phyloP scores from a whole-genome alignment of 257 asterid species.

The Gentiana straminea region DNA sequence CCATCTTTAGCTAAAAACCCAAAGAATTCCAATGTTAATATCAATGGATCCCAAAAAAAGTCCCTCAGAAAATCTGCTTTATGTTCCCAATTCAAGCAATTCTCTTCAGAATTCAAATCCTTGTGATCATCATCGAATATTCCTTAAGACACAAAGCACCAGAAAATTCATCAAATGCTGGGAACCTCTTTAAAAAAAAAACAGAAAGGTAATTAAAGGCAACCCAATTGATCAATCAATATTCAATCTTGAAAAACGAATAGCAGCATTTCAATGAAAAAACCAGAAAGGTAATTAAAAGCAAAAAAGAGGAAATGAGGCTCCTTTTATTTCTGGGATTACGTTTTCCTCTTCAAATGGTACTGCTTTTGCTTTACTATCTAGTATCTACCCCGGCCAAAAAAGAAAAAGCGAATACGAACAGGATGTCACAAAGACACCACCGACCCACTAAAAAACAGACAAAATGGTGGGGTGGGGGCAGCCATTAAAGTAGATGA shows the following conservation, averaged over 20 bases:
- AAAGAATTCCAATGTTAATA: conserved; percentile 2
- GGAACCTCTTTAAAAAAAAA: background rate
- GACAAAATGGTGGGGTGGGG: conserved; percentile 44
- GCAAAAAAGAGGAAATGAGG: background rate
- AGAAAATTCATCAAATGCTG: background rate
- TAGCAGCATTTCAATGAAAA: background rate
- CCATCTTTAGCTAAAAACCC: background rate
- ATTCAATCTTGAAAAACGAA: background rate
- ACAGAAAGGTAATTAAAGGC: background rate
- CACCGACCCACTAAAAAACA: conserved; percentile 37
- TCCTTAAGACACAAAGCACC: conserved; percentile 1
- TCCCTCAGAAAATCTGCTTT: conserved; percentile 6
- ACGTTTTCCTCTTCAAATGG: conserved; percentile 6
- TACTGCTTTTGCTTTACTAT: background rate
- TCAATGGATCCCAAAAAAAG: background rate
- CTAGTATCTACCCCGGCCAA: conserved; percentile 17
- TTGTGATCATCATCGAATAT: background rate
- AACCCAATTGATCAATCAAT: conserved; percentile 1
- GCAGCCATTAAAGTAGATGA: conserved; percentile 53
- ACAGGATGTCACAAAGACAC: conserved; percentile 24
- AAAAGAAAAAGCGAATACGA: conserved; percentile 25
- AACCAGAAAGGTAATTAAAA: conserved; percentile 1
- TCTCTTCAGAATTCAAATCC: conserved; percentile 2
- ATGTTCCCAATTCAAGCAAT: background rate
- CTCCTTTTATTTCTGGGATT: background rate